Percentiles rank a stretch among this genome's conserved stretches.
These are phyloP conservation scores for Phellopilus nigrolimitatus DNA, from an alignment of 1,284 basidiomycete species.

Conservation along the genomic window DNA sequence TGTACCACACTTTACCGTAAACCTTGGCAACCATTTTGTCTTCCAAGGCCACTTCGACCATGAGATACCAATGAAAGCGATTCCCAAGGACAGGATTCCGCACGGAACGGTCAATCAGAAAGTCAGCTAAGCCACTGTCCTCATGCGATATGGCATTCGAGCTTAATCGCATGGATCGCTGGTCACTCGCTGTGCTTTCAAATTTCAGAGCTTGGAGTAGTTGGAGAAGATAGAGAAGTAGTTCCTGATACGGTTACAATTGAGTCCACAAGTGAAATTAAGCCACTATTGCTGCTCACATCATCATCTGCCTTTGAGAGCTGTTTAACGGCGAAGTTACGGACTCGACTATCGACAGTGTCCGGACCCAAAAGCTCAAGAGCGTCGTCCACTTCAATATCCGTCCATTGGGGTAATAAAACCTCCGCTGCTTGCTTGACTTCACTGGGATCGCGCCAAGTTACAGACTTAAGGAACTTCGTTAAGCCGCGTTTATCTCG, in stretches of 20 bases:
- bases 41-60: conserved; percentile 83
- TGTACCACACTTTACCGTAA: conserved; percentile 86
- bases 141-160: conserved; percentile 73
- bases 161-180: conserved; percentile 60
- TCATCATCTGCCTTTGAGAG: conserved; percentile 92
- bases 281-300: conserved; percentile 41
- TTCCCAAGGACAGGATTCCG: conserved; percentile 85
- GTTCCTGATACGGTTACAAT: conserved; percentile 53
- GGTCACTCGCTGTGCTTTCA: conserved; percentile 73
- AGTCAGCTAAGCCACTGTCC: conserved; percentile 84
- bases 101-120: conserved; percentile 84
- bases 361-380: conserved; percentile 90
- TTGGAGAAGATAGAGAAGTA: conserved; percentile 90
- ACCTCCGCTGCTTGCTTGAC: conserved; percentile 98
- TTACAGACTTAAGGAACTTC: conserved; percentile 97
- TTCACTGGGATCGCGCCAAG: conserved; percentile 94
- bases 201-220: conserved; percentile 98
- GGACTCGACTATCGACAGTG: conserved; percentile 86
- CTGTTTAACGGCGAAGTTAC: conserved; percentile 92
- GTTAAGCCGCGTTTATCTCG: conserved; percentile 89
- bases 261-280: conserved; percentile 7
- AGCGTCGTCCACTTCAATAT: conserved; percentile 95
- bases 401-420: conserved; percentile 93
- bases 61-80: conserved; percentile 94
- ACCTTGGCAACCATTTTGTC: conserved; percentile 85